phyloP scores from a whole-genome alignment of 805 yeast species.

The Nakazawaea wyomingensis region DNA sequence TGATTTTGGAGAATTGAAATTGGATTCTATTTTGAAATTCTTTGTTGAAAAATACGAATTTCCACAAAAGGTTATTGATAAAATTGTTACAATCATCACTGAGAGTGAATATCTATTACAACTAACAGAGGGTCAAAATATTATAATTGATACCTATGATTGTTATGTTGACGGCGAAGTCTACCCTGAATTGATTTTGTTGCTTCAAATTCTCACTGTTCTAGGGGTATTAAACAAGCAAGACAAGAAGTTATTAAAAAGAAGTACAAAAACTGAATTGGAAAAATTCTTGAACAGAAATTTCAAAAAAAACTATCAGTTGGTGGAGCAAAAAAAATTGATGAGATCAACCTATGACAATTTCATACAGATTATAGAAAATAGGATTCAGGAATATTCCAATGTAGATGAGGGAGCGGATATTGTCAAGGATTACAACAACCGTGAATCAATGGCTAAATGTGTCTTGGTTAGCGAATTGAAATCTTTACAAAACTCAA shows the following conservation, averaged over 20 bases:
- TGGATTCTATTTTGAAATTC: slow-evolving; percentile 34
- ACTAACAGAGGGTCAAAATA: slow-evolving; percentile 28
- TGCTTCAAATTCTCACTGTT: slow-evolving; percentile 48
- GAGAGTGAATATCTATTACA: slow-evolving; percentile 28
- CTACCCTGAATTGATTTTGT: slow-evolving; percentile 49
- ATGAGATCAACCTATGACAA: slow-evolving; percentile 31
- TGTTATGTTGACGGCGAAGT: slow-evolving; percentile 54
- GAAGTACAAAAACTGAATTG: slow-evolving; percentile 23
- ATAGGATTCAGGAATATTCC: slow-evolving; percentile 46
- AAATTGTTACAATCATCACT: slow-evolving; percentile 32
- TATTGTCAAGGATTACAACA: slow-evolving; percentile 19
- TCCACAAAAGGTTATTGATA: slow-evolving; percentile 27
- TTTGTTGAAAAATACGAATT: slow-evolving; percentile 25
- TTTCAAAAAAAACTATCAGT: slow-evolving; percentile 55
- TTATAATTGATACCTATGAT: slow-evolving; percentile 56
- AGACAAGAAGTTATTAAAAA: slow-evolving; percentile 28
- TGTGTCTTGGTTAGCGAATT: slow-evolving; percentile 55
- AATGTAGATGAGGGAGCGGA: slow-evolving; percentile 11
- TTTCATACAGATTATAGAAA: slow-evolving; percentile 28
- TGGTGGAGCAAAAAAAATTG: slow-evolving; percentile 45
- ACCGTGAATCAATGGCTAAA: slow-evolving; percentile 41
- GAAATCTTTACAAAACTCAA: slow-evolving; percentile 39
- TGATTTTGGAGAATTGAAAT: slow-evolving; percentile 76
- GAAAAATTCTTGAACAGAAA: slow-evolving; percentile 40
- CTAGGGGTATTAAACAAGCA: slow-evolving; percentile 25